These are phyloP conservation scores for Termitomyces sp. DNA, from an alignment of 768 basidiomycete genomes.

Conservation along the genomic window DNA sequence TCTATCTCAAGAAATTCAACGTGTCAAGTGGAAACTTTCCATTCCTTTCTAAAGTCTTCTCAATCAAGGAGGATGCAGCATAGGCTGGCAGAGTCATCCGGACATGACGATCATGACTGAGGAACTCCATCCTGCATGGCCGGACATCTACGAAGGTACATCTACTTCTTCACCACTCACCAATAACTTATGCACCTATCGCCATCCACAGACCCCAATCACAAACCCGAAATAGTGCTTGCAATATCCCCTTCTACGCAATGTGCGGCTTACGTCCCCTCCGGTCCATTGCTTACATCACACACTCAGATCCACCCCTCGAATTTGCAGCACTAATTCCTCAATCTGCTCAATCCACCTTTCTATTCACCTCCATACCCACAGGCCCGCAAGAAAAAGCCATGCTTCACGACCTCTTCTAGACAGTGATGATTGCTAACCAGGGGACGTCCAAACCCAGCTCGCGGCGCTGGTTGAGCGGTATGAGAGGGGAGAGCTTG, in stretches of 20 bases:
- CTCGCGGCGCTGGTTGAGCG: slow-evolving; percentile 57
- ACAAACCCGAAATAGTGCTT: slow-evolving; percentile 99
- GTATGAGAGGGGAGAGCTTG: slow-evolving; percentile 39
- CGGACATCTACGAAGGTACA: slow-evolving; percentile 89
- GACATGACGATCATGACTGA: slow-evolving; percentile 83
- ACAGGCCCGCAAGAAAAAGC: slow-evolving; percentile 48
- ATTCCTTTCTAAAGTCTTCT: slow-evolving; percentile 90
- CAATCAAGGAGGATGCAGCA: slow-evolving; percentile 85
- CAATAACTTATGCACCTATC: not conserved
- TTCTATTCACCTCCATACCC: slow-evolving; percentile 43
- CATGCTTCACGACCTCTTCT: slow-evolving; percentile 74
- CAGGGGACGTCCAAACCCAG: slow-evolving; percentile 46
- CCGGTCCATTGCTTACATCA: slow-evolving; percentile 58
- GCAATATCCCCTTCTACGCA: slow-evolving; percentile 89
- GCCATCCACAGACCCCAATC: slow-evolving; percentile 71
- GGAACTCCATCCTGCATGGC: slow-evolving; percentile 59
- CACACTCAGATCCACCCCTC: slow-evolving; percentile 64
- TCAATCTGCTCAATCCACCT: slow-evolving; percentile 43
- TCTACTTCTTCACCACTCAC: not conserved
- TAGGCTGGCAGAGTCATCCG: slow-evolving; percentile 91
- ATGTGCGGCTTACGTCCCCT: slow-evolving; percentile 94
- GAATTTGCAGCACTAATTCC: slow-evolving; percentile 78
- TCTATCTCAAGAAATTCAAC: slow-evolving; percentile 53
- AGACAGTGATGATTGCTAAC: slow-evolving; percentile 81
- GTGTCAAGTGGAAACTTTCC: slow-evolving; percentile 69